These are phyloP conservation scores for Calonectria pseudoreteaudii DNA, from an alignment of 2,329 filamentous ascomycete species.

Conservation along the genomic window DNA sequence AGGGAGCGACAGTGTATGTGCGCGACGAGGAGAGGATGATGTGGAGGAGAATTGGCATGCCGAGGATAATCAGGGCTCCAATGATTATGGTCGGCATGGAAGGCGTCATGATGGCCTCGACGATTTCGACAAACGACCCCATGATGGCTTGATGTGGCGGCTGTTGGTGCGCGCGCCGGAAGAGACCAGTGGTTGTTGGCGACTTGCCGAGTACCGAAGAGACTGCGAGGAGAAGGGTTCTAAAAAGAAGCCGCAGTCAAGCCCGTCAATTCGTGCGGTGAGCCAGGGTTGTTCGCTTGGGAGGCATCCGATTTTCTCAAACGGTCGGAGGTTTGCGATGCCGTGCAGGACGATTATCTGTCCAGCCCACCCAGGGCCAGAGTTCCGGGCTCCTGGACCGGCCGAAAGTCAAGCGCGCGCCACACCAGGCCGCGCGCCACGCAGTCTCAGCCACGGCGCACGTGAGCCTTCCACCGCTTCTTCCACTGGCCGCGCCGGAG, in stretches of 20 bases:
- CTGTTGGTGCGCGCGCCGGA: conserved; percentile 26
- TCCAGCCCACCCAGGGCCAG: conserved; percentile 18
- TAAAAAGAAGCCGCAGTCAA: neutral
- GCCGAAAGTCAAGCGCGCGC: neutral
- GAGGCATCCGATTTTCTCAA: conserved; percentile 7
- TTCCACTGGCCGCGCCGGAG: neutral
- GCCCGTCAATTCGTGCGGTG: neutral
- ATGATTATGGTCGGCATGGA: conserved; percentile 72
- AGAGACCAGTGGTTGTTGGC: neutral
- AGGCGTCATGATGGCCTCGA: conserved; percentile 70
- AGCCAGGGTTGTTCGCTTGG: neutral
- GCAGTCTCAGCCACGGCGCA: conserved; percentile 4
- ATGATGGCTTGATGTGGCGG: conserved; percentile 45
- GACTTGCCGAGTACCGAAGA: neutral
- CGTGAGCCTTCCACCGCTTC: conserved; percentile 8
- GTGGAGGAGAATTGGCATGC: conserved; percentile 84
- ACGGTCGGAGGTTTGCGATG: conserved; percentile 22
- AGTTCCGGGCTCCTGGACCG: conserved; percentile 7
- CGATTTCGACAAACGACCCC: conserved; percentile 52
- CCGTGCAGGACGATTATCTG: conserved; percentile 24
- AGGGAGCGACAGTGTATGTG: conserved; percentile 75
- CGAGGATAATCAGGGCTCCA: conserved; percentile 76
- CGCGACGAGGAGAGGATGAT: conserved; percentile 75
- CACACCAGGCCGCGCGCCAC: conserved; percentile 6
- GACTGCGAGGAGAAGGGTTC: neutral